Conservation (phyloP, 352 stramenopile species). For the Globisporangium heterothallicum region DNA sequence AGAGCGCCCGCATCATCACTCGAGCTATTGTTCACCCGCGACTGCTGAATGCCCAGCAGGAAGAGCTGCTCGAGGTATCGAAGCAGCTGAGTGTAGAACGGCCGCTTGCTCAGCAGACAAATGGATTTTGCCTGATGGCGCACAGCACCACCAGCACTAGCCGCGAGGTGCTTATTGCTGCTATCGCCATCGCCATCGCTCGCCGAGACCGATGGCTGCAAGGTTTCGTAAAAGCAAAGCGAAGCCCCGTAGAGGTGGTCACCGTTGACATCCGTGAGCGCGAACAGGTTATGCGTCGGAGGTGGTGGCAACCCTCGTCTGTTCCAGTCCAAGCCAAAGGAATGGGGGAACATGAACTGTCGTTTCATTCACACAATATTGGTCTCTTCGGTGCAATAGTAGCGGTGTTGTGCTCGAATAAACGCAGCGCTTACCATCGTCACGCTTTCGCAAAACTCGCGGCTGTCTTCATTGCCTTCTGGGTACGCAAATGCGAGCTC, state of each 20-base stretch:
- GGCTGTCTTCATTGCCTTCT: conserved; percentile 13
- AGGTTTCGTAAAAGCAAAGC: conserved; percentile 41
- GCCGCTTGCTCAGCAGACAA: conserved; percentile 34
- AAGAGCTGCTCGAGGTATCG: conserved; percentile 49
- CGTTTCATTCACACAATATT: neutral
- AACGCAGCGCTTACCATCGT: conserved; percentile 25
- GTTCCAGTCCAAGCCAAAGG: conserved; percentile 28
- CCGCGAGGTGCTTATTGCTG: neutral
- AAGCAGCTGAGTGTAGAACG: conserved; percentile 42
- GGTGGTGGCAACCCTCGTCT: conserved; percentile 23
- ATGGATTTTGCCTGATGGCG: conserved; percentile 33
- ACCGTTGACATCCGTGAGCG: conserved; percentile 34
- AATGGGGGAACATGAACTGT: conserved; percentile 49
- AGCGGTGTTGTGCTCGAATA: neutral
- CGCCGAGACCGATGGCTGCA: neutral
- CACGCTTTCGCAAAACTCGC: conserved; percentile 43
- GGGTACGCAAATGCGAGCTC: conserved; percentile 40
- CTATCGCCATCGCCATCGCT: neutral
- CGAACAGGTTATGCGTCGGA: conserved; percentile 45
- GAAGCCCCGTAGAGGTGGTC: conserved; percentile 44
- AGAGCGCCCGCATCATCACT: too few relatives aligned
- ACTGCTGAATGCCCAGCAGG: conserved; percentile 35
- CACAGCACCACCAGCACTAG: neutral
- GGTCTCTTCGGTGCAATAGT: too few relatives aligned
- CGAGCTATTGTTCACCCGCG: neutral